phyloP scores from a whole-genome alignment of 1,284 basidiomycete genomes.

The Cystobasidiaceae sp. region DNA sequence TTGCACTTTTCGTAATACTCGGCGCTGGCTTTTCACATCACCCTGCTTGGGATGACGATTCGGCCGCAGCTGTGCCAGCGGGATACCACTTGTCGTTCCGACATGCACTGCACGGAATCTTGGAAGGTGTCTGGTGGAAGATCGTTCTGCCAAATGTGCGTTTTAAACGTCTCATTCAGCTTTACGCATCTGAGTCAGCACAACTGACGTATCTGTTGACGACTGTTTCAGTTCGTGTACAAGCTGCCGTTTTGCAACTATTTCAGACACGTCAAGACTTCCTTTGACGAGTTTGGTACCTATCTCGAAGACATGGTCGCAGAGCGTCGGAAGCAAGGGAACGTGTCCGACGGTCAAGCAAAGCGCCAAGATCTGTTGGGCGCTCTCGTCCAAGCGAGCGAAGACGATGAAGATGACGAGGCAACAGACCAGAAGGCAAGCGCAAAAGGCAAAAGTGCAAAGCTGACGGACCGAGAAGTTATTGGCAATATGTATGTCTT shows the following conservation, averaged over 20 bases:
- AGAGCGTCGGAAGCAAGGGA: slow-evolving; percentile 11
- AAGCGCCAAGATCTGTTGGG: slow-evolving; percentile 24
- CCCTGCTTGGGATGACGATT: slow-evolving; percentile 31
- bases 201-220: not conserved
- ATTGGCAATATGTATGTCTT: slow-evolving; percentile 37
- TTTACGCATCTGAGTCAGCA: too few species aligned
- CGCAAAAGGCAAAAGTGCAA: not conserved
- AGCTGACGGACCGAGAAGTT: slow-evolving; percentile 30
- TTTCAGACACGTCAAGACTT: slow-evolving; percentile 2
- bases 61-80: slow-evolving; percentile 1
- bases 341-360: not conserved
- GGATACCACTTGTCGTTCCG: slow-evolving; percentile 28
- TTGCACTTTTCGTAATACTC: slow-evolving; percentile 23
- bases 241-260: slow-evolving; percentile 21
- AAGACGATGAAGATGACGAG: not conserved
- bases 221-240: slow-evolving; percentile 12
- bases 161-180: too few species aligned
- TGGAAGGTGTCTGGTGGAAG: slow-evolving; percentile 32
- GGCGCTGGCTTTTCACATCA: slow-evolving; percentile 30
- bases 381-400: slow-evolving; percentile 23
- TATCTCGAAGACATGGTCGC: slow-evolving; percentile 31
- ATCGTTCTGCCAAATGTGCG: slow-evolving; percentile 29
- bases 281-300: slow-evolving; percentile 22
- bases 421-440: not conserved
- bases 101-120: slow-evolving; percentile 29